Conservation (phyloP, 306 rosid genomes). For the Corylus americana region DNA sequence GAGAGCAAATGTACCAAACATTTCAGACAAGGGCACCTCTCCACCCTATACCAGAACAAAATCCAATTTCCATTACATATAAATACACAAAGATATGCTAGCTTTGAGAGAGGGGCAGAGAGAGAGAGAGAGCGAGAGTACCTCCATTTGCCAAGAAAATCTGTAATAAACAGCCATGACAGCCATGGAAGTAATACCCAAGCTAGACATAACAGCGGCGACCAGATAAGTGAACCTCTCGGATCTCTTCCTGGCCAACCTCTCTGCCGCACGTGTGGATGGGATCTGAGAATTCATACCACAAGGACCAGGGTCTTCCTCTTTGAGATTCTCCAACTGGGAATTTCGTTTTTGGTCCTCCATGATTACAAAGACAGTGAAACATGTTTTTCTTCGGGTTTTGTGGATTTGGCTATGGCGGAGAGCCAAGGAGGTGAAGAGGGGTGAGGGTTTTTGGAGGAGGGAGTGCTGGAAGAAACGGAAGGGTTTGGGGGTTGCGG, state of each 20-base stretch:
- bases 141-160: constrained; percentile 99
- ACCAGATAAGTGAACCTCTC: constrained; percentile 79
- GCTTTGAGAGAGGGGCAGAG: background rate
- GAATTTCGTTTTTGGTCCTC: constrained; percentile 54
- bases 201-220: constrained; percentile 86
- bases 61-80: constrained; percentile 24
- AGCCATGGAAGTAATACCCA: constrained; percentile 89
- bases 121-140: constrained; percentile 15
- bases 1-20: constrained; percentile 94
- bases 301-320: constrained; percentile 15
- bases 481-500: constrained; percentile 51
- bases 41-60: constrained; percentile 61
- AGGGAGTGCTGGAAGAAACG: constrained; percentile 39
- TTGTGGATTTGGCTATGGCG: constrained; percentile 25
- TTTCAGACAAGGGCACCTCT: constrained; percentile 73
- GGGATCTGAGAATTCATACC: constrained; percentile 31
- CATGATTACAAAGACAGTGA: constrained; percentile 67
- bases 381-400: constrained; percentile 36
- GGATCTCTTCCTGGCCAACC: constrained; percentile 62
- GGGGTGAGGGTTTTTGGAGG: constrained; percentile 36
- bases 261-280: constrained; percentile 51
- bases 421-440: constrained; percentile 36
- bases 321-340: constrained; percentile 29
- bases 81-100: background rate
- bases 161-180: constrained; percentile 79